Percentiles rank a stretch among this genome's conserved stretches.
Conservation (phyloP, 768 basidiomycete species). For the Rhodotorula babjevae region DNA sequence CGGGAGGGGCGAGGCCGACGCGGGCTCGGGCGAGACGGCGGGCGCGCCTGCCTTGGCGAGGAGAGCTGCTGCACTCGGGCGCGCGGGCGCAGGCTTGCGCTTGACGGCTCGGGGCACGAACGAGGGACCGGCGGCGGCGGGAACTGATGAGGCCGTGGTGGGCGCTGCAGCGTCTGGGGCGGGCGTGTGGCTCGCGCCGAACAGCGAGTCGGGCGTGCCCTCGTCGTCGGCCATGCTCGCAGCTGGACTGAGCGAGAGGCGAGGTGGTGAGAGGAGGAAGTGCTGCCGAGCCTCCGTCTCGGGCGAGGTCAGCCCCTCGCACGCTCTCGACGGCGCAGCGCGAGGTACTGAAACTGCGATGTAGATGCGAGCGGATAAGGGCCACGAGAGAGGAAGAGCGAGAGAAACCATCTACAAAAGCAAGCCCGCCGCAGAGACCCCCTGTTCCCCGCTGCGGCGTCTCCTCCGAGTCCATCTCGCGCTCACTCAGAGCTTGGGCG, state of each 20-base stretch:
- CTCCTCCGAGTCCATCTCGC: neutral
- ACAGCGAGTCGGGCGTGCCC: constrained; percentile 1
- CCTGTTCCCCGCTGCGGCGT: too few relatives aligned
- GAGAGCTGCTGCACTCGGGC: neutral
- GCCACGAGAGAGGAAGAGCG: too few relatives aligned
- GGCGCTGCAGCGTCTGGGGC: neutral
- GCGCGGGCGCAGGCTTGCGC: neutral
- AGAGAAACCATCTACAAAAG: too few relatives aligned
- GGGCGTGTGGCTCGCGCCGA: neutral
- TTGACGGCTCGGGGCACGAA: constrained; percentile 27
- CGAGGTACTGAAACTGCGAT: too few relatives aligned
- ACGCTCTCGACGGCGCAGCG: neutral
- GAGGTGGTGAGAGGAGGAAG: neutral
- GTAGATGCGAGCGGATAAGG: too few relatives aligned
- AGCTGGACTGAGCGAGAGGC: too few relatives aligned
- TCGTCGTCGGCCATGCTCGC: neutral
- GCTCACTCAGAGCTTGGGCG: constrained; percentile 18
- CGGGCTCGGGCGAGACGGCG: neutral
- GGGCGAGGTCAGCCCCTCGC: neutral
- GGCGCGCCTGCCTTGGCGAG: too few relatives aligned
- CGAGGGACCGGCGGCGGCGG: neutral
- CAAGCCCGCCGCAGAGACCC: too few relatives aligned
- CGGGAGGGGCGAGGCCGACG: neutral
- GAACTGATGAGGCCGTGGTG: neutral
- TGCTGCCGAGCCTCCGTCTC: too few relatives aligned